These are phyloP conservation scores for Aspergillus ochraceus DNA, from an alignment of 2,329 filamentous ascomycete species.

Conservation along the genomic window DNA sequence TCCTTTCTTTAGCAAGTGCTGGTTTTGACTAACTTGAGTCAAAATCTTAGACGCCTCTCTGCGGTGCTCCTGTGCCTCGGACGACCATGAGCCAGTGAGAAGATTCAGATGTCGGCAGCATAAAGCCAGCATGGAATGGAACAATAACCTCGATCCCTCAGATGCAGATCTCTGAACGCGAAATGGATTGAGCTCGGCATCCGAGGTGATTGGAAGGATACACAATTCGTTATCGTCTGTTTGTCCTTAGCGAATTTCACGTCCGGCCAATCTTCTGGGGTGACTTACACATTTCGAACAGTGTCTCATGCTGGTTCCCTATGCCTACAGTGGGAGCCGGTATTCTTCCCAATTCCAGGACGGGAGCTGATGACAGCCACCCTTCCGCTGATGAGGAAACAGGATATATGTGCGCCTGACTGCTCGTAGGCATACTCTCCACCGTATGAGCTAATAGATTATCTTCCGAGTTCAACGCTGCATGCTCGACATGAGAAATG, in stretches of 20 bases:
- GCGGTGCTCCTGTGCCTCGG: conserved; percentile 8
- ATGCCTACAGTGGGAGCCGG: not conserved
- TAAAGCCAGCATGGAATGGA: conserved; percentile 25
- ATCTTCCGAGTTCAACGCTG: not conserved
- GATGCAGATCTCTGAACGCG: conserved; percentile 24
- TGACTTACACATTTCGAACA: conserved; percentile 6
- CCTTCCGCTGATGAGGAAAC: not conserved
- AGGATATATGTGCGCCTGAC: not conserved
- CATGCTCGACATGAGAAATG: not conserved
- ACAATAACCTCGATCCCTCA: conserved; percentile 28
- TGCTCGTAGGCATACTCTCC: not conserved
- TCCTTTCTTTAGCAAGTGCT: not conserved
- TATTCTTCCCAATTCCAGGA: not conserved
- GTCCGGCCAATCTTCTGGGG: not conserved
- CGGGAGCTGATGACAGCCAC: not conserved
- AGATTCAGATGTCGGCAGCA: conserved; percentile 34
- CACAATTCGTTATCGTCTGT: conserved; percentile 39
- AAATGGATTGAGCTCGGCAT: conserved; percentile 35
- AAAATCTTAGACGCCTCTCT: conserved; percentile 28
- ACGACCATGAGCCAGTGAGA: conserved; percentile 16
- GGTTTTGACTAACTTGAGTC: conserved; percentile 12
- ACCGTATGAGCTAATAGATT: not conserved
- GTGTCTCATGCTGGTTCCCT: conserved; percentile 5
- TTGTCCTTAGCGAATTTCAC: not conserved
- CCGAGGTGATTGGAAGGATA: conserved; percentile 33